These are phyloP conservation scores for Pyrenochaeta sp. DNA, from an alignment of 2,329 filamentous ascomycete species.

Conservation along the genomic window DNA sequence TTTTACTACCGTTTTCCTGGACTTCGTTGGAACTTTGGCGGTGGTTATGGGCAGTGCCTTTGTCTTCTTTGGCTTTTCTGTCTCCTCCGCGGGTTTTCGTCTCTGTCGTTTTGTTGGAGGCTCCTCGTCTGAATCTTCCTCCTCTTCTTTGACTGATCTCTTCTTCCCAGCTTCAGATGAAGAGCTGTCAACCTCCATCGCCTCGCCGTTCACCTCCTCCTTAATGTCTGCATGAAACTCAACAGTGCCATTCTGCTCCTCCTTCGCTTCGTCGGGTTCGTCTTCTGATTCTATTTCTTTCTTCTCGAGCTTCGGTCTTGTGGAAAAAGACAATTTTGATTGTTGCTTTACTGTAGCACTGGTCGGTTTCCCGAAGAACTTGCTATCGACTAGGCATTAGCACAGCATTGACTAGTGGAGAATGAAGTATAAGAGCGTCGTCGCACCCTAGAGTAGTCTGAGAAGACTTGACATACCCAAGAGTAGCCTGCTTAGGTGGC, in stretches of 20 bases:
- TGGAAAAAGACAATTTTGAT: constrained; percentile 79
- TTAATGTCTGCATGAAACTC: constrained; percentile 29
- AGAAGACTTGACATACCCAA: constrained; percentile 83
- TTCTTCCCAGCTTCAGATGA: constrained; percentile 40
- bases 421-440: constrained; percentile 6
- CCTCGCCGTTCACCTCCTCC: constrained; percentile 22
- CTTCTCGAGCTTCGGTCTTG: constrained; percentile 56
- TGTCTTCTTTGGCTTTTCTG: constrained; percentile 25
- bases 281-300: constrained; percentile 28
- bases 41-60: constrained; percentile 28
- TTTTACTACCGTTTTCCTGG: constrained; percentile 25
- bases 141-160: constrained; percentile 40
- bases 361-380: constrained; percentile 79
- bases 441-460: constrained; percentile 79
- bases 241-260: constrained; percentile 20
- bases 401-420: not conserved
- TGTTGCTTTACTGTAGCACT: constrained; percentile 73
- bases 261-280: constrained; percentile 24
- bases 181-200: constrained; percentile 39
- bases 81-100: constrained; percentile 37
- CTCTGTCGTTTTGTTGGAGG: constrained; percentile 48
- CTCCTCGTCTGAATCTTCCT: constrained; percentile 46
- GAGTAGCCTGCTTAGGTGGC: constrained; percentile 76
- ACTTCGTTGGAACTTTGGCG: constrained; percentile 25
- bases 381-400: constrained; percentile 62